Base-by-base conservation (phyloP, 208 protist genomes). In the Trypanosoma vivax region DNA sequence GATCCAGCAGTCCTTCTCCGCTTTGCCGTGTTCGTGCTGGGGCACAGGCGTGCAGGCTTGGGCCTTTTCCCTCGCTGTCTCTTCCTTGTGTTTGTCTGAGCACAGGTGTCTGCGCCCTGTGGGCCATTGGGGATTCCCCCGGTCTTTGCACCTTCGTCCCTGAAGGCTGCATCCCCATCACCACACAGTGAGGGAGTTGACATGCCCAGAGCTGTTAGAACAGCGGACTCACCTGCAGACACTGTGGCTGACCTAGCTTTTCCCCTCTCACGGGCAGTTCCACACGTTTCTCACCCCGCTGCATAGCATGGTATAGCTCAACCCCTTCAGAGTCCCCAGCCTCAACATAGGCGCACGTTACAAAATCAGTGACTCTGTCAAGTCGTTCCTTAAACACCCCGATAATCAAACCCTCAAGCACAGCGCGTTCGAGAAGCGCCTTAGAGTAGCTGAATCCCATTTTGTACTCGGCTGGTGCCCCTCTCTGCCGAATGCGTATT, bases 401-500 rank as follows among this genome's bases (percentile, higher is more conserved):
- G 9, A 81, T 30, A 9, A 75, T 49, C 27, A 94, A 65, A 11
- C 47, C 77, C 55, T 94, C 72, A 46, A 90, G 65, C 45, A 94
- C 43, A 3, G 75, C 71, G 25, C 83, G 79, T 63, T 90, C 82
- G 9, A 94, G 37, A 16, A 94, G 29, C 19, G 39, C 19, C 41
- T 78, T 81, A 3, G 63, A 42, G 28, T 75, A 52, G 30, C 66
- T 58, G 19, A 75, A 60, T 19, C 86, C 86, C 18, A 51, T 74
- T 54, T 89, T 90, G 67, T 84, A 94, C 65, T 94, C 75, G 18
- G 80, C 54, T 23, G 87, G 86, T 18, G 87, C 65, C 4, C 85
- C 81, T 40, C 82, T 88, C 42, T 76, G 67, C 9, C 83, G 67
- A 73, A 94, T 72, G 1, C 83, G 80, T 23, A 54, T 53, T 47